Base-by-base conservation (phyloP, 495 filamentous ascomycete genomes). In the Glarea lozoyensis region DNA sequence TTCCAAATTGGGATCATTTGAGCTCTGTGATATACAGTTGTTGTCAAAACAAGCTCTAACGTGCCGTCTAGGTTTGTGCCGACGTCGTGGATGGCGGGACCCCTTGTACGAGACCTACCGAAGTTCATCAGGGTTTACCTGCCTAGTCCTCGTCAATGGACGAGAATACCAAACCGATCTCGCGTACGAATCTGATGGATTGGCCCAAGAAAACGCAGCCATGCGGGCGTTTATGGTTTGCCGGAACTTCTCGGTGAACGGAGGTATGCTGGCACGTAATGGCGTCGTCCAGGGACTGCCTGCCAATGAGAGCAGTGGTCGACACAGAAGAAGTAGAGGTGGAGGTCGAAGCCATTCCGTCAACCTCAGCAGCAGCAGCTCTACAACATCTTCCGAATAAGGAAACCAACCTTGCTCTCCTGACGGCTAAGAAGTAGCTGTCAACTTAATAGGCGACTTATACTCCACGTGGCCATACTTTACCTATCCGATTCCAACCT, bases 191-290 rank as follows among this genome's bases (percentile, higher is more conserved):
- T 82, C 78, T 46, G 82, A 90, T 50, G 70, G 72, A 40, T 72
- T 95, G 52, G 92, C 92, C 39, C 83, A 86, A 56, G 89, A 98
- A 66, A 89, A 88, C 57, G 92, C 92, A 40, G 92, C 92, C 47
- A 95, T 92, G 81, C 82, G 86, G 48, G 92, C 92, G 46, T 98
- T 94, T 65, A 84, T 94, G 70, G 90, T 97, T 46, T 98, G 92
- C 71, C 84, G 90, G 60, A 94, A 95, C 68, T 96, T 98, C 69
- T 96, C 90, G 47, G 82, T 94, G 60, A 97, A 95, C 62, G 92
- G 94, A 55, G 90, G 90, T 65, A 93, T 89, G 87, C 76, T 60
- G 67, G 86, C 58, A 69, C 86, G 66, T 69, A 86, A 66, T 73
- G 86, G 85, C 18, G 79, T 88, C 35, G 73, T 92, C 58, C 88